A percentile compares a stretch with the other conserved stretches of the same genome.
Conservation (phyloP, 176 grass and related monocot genomes). For the Avena atlantica region DNA sequence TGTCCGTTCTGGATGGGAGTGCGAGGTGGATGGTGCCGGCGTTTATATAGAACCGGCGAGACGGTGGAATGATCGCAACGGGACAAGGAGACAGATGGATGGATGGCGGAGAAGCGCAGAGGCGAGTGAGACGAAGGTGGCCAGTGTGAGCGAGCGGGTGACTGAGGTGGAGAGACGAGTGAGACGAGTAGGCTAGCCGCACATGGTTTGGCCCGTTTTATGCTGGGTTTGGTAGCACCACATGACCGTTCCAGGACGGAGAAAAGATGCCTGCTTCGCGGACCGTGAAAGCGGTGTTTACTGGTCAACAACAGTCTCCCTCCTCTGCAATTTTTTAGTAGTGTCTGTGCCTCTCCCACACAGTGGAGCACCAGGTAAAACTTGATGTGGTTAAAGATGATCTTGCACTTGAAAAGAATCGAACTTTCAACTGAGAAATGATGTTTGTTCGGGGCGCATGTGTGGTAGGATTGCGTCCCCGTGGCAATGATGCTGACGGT, state of each 20-base stretch:
- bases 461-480: background rate
- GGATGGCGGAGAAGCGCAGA: conserved; percentile 8
- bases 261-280: conserved; percentile 47
- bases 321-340: background rate
- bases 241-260: conserved; percentile 47
- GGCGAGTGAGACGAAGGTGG: background rate
- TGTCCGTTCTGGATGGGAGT: background rate
- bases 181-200: background rate
- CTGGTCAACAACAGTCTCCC: conserved; percentile 4
- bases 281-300: conserved; percentile 42
- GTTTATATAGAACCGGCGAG: conserved; percentile 45
- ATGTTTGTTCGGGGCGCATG: background rate
- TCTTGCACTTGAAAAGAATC: background rate
- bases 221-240: conserved; percentile 29
- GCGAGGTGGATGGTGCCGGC: conserved; percentile 32
- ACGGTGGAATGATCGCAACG: conserved; percentile 32
- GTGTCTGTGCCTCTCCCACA: background rate
- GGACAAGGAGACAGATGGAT: conserved; percentile 49
- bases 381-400: conserved; percentile 17
- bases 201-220: conserved; percentile 50
- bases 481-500: conserved; percentile 19
- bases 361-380: conserved; percentile 1
- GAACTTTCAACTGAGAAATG: background rate
- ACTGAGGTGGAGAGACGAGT: background rate
- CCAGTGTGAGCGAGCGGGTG: background rate